Base-by-base conservation (phyloP, 2,329 filamentous ascomycete species). In the Macrophomina phaseolina region DNA sequence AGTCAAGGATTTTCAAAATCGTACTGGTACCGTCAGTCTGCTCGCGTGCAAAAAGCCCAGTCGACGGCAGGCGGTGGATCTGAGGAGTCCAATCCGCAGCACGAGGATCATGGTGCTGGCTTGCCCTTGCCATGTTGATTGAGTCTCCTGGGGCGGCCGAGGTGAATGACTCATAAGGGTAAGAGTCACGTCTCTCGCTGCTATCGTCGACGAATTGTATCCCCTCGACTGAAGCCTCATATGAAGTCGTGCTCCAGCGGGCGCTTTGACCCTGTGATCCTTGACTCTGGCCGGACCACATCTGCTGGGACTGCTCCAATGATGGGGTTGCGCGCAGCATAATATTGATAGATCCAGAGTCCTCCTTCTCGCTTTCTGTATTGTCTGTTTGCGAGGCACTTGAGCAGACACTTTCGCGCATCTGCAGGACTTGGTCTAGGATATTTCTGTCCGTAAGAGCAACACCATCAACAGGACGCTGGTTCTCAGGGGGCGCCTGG, bases 331-430 rank as follows among this genome's bases (percentile, higher is more conserved):
- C 78, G 30, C 81, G 77, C 48, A 87, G 78, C 80, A 87, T 83
- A 55, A 87, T 85, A 49, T 84, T 82, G 65, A 87, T 84, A 4
- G 85, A 86, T 68, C 85, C 84, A 67, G 80, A 78, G 63, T 86
- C 82, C 49, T 85, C 83, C 48, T 79, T 71, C 36, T 84, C 83
- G 65, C 70, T 69, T 46, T 69, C 70, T 2, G 69, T 45, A 38
- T 67, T 53, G 18, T 77, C 73, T 11, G 68, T 71, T 12, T 55
- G 68, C 4, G 67, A 76, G 49, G 77, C 75, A 67, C 76, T 77
- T 9, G 82, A 70, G 52, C 68, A 78, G 60, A 80, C 83, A 5
- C 78, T 79, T 65, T 81, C 79, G 23, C 83, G 81, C 69, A 84
- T 80, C 53, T 79, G 77, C 79, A 82, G 82, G 34, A 85, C 83